These are phyloP conservation scores for Penicillium silybi DNA, from an alignment of 495 filamentous ascomycete species.

Conservation along the genomic window DNA sequence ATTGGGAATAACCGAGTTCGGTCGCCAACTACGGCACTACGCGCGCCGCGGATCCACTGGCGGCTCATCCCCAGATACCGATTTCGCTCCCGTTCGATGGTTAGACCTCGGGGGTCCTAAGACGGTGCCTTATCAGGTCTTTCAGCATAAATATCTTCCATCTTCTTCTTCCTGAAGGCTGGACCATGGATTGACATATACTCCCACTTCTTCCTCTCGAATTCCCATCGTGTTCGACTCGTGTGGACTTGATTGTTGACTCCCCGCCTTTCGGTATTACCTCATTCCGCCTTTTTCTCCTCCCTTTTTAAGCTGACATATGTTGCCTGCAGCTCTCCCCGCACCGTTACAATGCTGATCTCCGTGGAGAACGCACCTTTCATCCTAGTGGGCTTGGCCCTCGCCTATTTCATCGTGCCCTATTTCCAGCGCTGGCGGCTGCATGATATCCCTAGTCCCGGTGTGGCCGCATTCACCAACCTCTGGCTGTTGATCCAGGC, in stretches of 20 bases:
- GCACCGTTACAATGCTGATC: conserved; percentile 31
- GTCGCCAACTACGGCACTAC: conserved; percentile 12
- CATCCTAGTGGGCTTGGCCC: conserved; percentile 46
- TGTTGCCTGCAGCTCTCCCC: not conserved
- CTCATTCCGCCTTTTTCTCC: not conserved
- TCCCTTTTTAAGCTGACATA: not conserved
- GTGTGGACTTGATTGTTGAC: not conserved
- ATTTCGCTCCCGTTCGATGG: conserved; percentile 21
- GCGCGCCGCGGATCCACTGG: conserved; percentile 4
- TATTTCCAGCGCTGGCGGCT: conserved; percentile 66
- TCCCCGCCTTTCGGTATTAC: not conserved
- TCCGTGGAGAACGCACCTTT: conserved; percentile 57
- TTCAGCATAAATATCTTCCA: conserved; percentile 11
- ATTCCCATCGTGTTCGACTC: not conserved
- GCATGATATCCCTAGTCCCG: conserved; percentile 63
- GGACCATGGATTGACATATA: conserved; percentile 4
- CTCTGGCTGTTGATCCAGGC: conserved; percentile 72
- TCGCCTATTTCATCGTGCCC: conserved; percentile 63
- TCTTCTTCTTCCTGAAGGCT: not conserved
- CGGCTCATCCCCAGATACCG: conserved; percentile 28
- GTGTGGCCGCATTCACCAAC: conserved; percentile 65
- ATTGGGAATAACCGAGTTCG: conserved; percentile 9
- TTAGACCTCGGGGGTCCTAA: conserved; percentile 32
- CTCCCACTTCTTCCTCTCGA: not conserved
- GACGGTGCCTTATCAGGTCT: not conserved